Base-by-base conservation (phyloP, 352 stramenopile genomes). In the Peronospora destructor region DNA sequence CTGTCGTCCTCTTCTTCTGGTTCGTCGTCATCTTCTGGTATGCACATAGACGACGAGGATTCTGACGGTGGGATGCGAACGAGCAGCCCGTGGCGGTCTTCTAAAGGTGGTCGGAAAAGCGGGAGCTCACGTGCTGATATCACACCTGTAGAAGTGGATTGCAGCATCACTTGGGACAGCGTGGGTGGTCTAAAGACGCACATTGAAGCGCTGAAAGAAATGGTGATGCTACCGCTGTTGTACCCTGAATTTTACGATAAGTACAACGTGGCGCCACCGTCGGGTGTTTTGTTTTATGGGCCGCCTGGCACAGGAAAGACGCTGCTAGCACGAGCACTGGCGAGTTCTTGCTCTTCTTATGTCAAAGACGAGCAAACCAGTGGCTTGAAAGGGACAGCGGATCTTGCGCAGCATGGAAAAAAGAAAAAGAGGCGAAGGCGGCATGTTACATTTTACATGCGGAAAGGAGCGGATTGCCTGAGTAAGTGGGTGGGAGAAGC, bases 401-500 rank as follows among this genome's bases (percentile, higher is more conserved):
- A 11, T 29, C 8, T 17, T 32, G n/a, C 16, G 14, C 35, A 42
- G 19, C 53, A 59, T 33, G 47, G n/a, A 23, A 49, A 51, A 33
- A 58, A 52, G 32, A 42, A 54, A 45, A 56, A 49, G 32, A 56
- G 29, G 52, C 46, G 21, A 35, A 68, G 48, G 26, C 83, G 77
- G 6, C 68, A 86, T 13, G 84, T 97, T 12, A 94, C 88, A 10
- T 97, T 97, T 46, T 97, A 96, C 61, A 97, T 97, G 88, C 79
- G 90, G 5, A 97, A 97, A 61, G 87, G 85, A 29, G 85, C 86
- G 4, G 87, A 96, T 55, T 95, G 84, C 35, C 39, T 96, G 38
- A 93, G 79, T 50, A 96, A 96, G 52, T 97, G 87, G 87, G 87
- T 96, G 23, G 90, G 90, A 13, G 90, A 97, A 71, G 86, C 85